Conservation (phyloP, 106 monocot genomes). For the Apostasia shenzhenica region DNA sequence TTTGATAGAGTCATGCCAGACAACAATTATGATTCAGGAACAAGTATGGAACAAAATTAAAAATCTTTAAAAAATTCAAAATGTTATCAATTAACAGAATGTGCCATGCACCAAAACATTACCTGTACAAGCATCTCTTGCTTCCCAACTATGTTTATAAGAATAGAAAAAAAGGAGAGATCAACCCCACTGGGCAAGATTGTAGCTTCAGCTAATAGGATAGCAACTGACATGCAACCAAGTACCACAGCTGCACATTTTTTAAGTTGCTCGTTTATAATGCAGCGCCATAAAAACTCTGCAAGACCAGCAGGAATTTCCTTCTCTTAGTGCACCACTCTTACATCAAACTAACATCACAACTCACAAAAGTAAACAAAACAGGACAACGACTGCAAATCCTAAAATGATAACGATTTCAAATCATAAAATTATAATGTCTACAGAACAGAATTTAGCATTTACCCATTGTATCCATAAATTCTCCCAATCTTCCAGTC, state of each 20-base stretch:
- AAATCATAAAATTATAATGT: neutral
- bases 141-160: constrained; percentile 84
- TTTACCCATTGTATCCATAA: constrained; percentile 72
- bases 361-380: neutral
- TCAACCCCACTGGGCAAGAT: constrained; percentile 82
- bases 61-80: neutral
- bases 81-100: neutral
- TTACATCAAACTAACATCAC: neutral
- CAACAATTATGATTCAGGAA: neutral
- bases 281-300: constrained; percentile 92
- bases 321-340: neutral
- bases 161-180: constrained; percentile 87
- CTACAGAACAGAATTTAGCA: constrained; percentile 4
- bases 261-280: constrained; percentile 69
- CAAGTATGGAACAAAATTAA: neutral
- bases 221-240: constrained; percentile 85
- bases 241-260: constrained; percentile 59
- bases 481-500: constrained; percentile 51
- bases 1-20: neutral
- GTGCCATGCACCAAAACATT: constrained; percentile 1
- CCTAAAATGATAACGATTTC: neutral
- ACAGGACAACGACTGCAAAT: no score
- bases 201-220: constrained; percentile 97
- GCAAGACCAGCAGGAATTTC: constrained; percentile 12
- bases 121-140: constrained; percentile 95